Base-by-base conservation (phyloP, 768 basidiomycete species). In the Mycena haematopus region DNA sequence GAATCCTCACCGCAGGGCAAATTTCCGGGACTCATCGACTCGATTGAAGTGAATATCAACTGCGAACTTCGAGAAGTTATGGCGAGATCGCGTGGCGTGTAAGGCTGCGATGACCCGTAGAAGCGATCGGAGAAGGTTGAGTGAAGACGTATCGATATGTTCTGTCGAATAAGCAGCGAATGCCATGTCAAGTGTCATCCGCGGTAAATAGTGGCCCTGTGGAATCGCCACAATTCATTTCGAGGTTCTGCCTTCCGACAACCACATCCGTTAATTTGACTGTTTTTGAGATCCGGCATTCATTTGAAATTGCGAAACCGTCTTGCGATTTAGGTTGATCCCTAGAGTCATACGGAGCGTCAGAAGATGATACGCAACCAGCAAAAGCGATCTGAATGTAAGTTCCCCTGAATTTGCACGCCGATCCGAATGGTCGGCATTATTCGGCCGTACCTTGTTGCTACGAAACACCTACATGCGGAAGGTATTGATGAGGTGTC, bases 141-240 rank as follows among this genome's bases (percentile, higher is more conserved):
- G 19, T 24, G 33, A 33, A 33, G 52, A 54, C 59, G n/a, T 46
- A 40, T 25, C 17, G 52, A 60, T 60, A 60, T 53, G 33, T 60
- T 60, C 52, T 60, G 59, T 60, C 59, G 52, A 42, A 60, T 60
- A 60, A 31, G 59, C 25, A 35, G 59, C 46, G 59, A 55, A 35
- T 45, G 40, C 11, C 31, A 47, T 60, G 59, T 60, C 59, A 60
- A n/a, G 29, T 33, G 59, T 36, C 59, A 52, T 42, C 6, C 21
- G n/a, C 22, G 42, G 6, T 51, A 51, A 50, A 58, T 42, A 31
- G 38, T 36, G 49, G 47, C 49, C 31, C 47, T 31, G 15, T 1
- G 35, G 15, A 29, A 17, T 36, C 25, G 25, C 2, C 1, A 0
- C 31, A 22, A n/a, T n/a, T 29, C 36, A 40, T 25, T 33, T 6